Conservation (phyloP, 805 yeast genomes). For the Starmerella lactis-condensi region DNA sequence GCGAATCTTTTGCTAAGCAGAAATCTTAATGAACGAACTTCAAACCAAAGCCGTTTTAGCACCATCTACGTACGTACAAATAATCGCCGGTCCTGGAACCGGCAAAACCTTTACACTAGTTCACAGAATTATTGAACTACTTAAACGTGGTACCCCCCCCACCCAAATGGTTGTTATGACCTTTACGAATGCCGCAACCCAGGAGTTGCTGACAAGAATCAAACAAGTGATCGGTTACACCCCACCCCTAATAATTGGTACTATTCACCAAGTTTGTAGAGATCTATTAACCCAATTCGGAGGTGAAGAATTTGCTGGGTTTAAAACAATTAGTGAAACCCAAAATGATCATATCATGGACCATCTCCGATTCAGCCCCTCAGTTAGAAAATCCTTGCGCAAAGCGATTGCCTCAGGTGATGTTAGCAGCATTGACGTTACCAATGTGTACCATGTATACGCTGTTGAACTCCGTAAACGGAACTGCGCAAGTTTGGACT, state of each 20-base stretch:
- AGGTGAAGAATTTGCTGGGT: too few species aligned
- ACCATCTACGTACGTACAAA: slow-evolving; percentile 30
- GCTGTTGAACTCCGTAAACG: slow-evolving; percentile 21
- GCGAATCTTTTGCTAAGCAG: too few species aligned
- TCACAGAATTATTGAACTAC: slow-evolving; percentile 54
- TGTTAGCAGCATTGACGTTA: too few species aligned
- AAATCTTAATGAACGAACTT: slow-evolving; percentile 27
- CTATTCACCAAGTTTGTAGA: too few species aligned
- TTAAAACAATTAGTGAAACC: too few species aligned
- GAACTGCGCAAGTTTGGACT: slow-evolving; percentile 62
- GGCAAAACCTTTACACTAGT: slow-evolving; percentile 73
- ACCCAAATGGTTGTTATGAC: slow-evolving; percentile 63
- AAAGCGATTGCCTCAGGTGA: too few species aligned
- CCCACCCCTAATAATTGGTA: slow-evolving; percentile 47
- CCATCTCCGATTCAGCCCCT: too few species aligned
- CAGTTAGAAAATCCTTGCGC: too few species aligned
- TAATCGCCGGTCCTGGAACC: slow-evolving; percentile 51
- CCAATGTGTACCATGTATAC: too few species aligned
- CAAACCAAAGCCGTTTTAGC: slow-evolving; percentile 31
- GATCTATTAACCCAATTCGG: too few species aligned
- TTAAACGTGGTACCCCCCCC: slow-evolving; percentile 38
- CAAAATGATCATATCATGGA: too few species aligned
- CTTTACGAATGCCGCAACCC: slow-evolving; percentile 83
- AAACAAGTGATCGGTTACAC: slow-evolving; percentile 11
- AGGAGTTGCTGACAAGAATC: slow-evolving; percentile 59